Evolutionary conservation across 192 early-diverging fungal species (phyloP).

Genomic region (Backusella australiensis): DNA sequence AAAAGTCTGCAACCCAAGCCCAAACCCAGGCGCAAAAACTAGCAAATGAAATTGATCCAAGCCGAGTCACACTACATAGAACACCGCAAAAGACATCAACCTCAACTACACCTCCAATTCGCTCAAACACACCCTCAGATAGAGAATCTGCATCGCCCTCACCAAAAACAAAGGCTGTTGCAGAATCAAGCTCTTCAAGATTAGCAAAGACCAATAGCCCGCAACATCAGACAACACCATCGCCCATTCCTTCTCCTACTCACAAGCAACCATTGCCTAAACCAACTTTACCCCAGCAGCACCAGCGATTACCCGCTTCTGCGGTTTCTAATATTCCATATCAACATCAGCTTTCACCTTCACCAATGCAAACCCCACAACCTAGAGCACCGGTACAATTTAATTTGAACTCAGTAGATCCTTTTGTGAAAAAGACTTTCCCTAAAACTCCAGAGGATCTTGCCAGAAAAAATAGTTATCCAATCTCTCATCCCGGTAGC

Average conservation of each 20-base stretch:
- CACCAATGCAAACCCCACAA: neutral
- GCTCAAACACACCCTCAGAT: neutral
- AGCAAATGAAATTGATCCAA: neutral
- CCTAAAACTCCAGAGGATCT: neutral
- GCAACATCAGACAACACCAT: neutral
- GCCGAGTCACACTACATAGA: neutral
- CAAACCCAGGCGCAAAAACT: neutral
- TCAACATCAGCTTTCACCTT: neutral
- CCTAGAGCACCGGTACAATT: neutral
- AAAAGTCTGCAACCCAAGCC: neutral
- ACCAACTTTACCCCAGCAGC: neutral
- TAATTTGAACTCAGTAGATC: neutral
- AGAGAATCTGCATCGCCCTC: neutral
- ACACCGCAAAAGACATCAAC: neutral
- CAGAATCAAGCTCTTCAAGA: neutral
- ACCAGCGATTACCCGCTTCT: neutral
- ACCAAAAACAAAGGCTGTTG: neutral
- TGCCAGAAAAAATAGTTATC: neutral
- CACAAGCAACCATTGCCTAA: neutral
- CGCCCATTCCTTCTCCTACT: neutral
- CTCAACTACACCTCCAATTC: neutral
- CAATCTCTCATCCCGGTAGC: neutral
- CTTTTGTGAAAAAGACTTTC: neutral
- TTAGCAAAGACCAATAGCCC: neutral
- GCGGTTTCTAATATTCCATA: neutral